Conservation (phyloP, 345 rosid genomes). For the Arabidopsis thaliana region DNA sequence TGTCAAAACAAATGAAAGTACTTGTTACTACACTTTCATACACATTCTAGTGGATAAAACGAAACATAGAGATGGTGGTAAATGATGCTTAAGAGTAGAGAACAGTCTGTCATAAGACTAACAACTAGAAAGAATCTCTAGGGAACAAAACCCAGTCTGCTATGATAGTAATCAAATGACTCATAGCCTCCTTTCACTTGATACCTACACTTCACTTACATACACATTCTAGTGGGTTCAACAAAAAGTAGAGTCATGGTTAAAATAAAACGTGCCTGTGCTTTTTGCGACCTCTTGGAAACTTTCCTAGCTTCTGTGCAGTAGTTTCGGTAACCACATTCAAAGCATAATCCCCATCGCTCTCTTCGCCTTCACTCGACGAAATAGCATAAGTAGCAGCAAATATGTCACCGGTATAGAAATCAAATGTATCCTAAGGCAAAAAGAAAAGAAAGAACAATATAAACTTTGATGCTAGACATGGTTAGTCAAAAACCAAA, state of each 20-base stretch:
- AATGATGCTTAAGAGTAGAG: too few relatives aligned
- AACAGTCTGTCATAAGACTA: too few relatives aligned
- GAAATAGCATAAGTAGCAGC: constrained; percentile 55
- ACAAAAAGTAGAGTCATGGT: not conserved
- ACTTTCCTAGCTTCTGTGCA: constrained; percentile 66
- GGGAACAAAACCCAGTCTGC: not conserved
- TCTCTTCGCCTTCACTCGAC: constrained; percentile 86
- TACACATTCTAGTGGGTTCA: too few relatives aligned
- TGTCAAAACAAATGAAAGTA: constrained; percentile 27
- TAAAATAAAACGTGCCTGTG: constrained; percentile 58
- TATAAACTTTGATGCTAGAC: not conserved
- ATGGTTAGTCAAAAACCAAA: not conserved
- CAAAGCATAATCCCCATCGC: constrained; percentile 68
- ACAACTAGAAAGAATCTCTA: constrained; percentile 6
- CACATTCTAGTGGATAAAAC: too few relatives aligned
- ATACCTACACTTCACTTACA: too few relatives aligned
- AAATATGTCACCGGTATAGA: constrained; percentile 56
- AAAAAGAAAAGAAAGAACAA: not conserved
- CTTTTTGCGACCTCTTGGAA: constrained; percentile 59
- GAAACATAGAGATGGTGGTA: too few relatives aligned
- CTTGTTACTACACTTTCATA: not conserved
- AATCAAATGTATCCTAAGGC: constrained; percentile 51
- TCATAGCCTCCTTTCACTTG: too few relatives aligned
- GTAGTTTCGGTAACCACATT: constrained; percentile 59
- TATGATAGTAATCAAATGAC: not conserved